Evolutionary conservation across 2,329 filamentous ascomycete genomes (phyloP).

Genomic region (Fusarium sp.): DNA sequence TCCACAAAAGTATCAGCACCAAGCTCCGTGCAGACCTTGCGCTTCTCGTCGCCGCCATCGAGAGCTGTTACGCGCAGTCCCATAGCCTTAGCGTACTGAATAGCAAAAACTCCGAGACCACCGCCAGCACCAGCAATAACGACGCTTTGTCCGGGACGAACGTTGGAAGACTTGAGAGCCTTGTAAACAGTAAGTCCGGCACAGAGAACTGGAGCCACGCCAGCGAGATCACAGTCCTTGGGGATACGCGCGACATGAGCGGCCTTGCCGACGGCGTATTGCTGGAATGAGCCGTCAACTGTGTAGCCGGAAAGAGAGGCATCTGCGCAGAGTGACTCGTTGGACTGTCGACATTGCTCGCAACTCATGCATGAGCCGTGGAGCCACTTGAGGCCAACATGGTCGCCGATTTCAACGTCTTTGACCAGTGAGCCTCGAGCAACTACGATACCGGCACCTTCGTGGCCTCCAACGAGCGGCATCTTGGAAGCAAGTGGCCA

Average conservation of each 20-base stretch:
- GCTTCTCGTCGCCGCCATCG: conserved; percentile 85
- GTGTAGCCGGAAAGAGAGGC: conserved; percentile 86
- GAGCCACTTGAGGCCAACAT: conserved; percentile 89
- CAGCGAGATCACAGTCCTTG: conserved; percentile 77
- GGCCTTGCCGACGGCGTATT: conserved; percentile 86
- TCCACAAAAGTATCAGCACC: conserved; percentile 81
- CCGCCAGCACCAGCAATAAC: conserved; percentile 86
- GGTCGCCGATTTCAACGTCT: conserved; percentile 81
- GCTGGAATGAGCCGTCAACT: conserved; percentile 89
- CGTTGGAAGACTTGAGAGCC: conserved; percentile 81
- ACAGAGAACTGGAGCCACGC: conserved; percentile 81
- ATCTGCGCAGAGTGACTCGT: conserved; percentile 83
- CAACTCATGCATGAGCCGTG: conserved; percentile 85
- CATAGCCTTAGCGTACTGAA: conserved; percentile 91
- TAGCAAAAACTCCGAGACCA: conserved; percentile 78
- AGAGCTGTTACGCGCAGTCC: conserved; percentile 81
- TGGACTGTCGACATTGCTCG: conserved; percentile 79
- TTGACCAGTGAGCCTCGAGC: conserved; percentile 78
- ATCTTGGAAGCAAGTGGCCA: conserved; percentile 84
- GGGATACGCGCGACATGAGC: conserved; percentile 83
- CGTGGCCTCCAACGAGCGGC: conserved; percentile 82
- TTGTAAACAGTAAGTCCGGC: conserved; percentile 88
- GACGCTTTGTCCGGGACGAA: conserved; percentile 76
- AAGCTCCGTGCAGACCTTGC: conserved; percentile 72
- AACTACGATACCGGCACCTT: conserved; percentile 83